Conservation (phyloP, 2,329 filamentous ascomycete species). For the Cordyceps fumosorosea region DNA sequence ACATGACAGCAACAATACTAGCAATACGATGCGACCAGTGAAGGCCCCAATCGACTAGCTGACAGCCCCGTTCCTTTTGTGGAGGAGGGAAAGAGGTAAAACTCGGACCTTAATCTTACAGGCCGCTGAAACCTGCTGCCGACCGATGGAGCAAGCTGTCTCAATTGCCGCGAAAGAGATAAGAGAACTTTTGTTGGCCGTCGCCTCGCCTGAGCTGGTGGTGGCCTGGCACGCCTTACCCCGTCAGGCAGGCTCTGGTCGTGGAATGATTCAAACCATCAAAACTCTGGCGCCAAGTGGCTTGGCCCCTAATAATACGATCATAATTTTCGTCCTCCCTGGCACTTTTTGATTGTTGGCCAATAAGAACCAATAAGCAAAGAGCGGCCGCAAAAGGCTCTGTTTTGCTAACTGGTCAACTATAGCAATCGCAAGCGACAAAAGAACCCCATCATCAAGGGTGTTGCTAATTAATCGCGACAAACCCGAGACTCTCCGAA, state of each 20-base stretch:
- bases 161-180: no score
- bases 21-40: background rate
- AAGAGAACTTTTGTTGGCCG: background rate
- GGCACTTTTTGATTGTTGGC: background rate
- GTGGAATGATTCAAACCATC: background rate
- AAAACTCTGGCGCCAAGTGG: slow-evolving; percentile 4
- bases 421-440: background rate
- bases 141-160: background rate
- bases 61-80: slow-evolving; percentile 1
- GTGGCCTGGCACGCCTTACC: background rate
- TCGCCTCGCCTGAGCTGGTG: slow-evolving; percentile 3
- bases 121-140: background rate
- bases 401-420: no score
- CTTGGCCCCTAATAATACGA: slow-evolving; percentile 4
- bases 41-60: background rate
- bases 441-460: background rate
- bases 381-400: background rate
- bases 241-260: slow-evolving; percentile 1
- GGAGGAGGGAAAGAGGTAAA: slow-evolving; percentile 1
- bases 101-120: background rate
- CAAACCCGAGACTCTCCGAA: background rate
- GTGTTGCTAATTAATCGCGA: background rate
- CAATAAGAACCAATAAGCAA: background rate
- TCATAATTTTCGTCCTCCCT: background rate
- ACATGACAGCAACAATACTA: background rate